Conservation (phyloP, 371 early-diverging fungal genomes). For the Saksenaea vasiformis region DNA sequence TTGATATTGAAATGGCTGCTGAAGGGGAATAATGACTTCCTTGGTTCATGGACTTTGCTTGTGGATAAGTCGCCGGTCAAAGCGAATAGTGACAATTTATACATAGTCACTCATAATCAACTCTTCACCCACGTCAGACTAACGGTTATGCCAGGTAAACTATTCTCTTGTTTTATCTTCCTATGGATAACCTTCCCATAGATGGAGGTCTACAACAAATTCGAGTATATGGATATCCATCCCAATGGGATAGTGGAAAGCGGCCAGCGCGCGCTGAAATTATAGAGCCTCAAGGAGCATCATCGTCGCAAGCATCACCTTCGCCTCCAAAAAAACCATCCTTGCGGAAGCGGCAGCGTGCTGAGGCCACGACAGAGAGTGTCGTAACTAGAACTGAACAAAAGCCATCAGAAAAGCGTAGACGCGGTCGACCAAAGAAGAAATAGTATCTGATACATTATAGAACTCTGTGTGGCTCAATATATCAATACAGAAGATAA, state of each 20-base stretch:
- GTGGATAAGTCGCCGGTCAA: conserved; percentile 3
- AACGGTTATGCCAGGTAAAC: conserved; percentile 23
- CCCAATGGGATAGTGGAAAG: background rate
- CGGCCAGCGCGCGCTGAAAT: background rate
- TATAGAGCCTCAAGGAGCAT: background rate
- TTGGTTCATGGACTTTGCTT: conserved; percentile 28
- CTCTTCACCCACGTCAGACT: conserved; percentile 26
- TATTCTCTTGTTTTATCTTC: background rate
- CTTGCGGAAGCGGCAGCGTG: background rate
- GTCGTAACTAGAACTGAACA: background rate
- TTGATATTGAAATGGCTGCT: background rate
- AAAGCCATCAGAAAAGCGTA: background rate
- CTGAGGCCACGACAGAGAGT: background rate
- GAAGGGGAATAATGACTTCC: too few relatives aligned
- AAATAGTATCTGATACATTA: background rate
- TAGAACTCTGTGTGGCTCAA: too few relatives aligned
- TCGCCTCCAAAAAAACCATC: background rate
- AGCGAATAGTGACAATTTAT: background rate
- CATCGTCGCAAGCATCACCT: background rate
- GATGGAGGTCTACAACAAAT: conserved; percentile 42
- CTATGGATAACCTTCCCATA: background rate
- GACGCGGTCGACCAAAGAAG: background rate
- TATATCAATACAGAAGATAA: too few relatives aligned
- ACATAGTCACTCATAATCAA: background rate
- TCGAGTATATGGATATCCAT: conserved; percentile 15